phyloP scores from a whole-genome alignment of 345 rosid genomes.

The Raphanus raphanistrum region DNA sequence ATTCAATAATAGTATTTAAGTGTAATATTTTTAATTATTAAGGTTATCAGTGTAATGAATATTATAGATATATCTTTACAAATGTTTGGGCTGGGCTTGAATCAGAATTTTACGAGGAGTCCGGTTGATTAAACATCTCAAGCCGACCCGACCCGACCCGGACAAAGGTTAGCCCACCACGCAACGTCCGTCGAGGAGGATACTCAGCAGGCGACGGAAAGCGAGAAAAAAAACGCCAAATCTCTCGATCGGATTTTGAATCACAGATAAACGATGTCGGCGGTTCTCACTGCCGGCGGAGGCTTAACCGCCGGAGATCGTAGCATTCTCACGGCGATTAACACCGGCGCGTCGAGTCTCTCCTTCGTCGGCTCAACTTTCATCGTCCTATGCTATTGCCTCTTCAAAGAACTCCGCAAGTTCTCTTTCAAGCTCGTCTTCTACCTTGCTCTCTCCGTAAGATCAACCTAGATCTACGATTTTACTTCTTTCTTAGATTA shows the following conservation, averaged over 20 bases:
- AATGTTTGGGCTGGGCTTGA: constrained; percentile 20
- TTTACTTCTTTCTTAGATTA: background rate
- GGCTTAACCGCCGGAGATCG: constrained; percentile 56
- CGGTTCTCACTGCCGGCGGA: constrained; percentile 39
- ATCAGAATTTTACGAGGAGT: background rate
- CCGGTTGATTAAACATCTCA: background rate
- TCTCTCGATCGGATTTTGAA: constrained; percentile 10
- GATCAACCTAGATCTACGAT: background rate
- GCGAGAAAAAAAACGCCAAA: constrained; percentile 16
- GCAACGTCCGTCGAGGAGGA: constrained; percentile 27
- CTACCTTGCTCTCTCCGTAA: constrained; percentile 89
- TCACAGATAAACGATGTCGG: constrained; percentile 24
- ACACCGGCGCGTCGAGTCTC: constrained; percentile 73
- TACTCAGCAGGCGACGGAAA: constrained; percentile 29
- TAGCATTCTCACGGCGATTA: constrained; percentile 56
- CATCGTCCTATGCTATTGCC: constrained; percentile 85
- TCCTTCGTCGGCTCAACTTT: constrained; percentile 85
- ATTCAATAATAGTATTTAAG: no score
- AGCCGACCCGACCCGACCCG: constrained; percentile 26
- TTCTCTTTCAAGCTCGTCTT: constrained; percentile 98
- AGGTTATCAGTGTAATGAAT: no score
- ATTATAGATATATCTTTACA: no score
- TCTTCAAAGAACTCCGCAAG: constrained; percentile 92
- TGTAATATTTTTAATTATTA: no score
- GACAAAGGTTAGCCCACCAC: constrained; percentile 13